Percentiles rank a stretch among this genome's conserved stretches.
Conservation (phyloP, 2,329 filamentous ascomycete species). For the Zasmidium citrigriseum region DNA sequence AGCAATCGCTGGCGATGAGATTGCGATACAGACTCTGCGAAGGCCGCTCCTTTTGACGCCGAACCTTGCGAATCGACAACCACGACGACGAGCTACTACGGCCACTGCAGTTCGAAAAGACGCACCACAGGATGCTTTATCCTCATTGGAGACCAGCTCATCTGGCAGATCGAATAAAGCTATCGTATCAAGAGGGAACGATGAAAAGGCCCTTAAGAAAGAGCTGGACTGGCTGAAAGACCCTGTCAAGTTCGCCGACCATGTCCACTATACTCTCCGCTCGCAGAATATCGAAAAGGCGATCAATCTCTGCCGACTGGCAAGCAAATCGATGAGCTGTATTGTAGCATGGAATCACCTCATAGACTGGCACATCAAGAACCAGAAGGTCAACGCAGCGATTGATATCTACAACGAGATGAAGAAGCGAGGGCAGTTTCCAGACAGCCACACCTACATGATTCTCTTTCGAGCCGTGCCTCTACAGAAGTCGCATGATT, state of each 20-base stretch:
- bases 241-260: constrained; percentile 69
- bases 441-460: constrained; percentile 81
- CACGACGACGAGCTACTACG: constrained; percentile 14
- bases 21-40: constrained; percentile 12
- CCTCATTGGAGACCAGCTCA: constrained; percentile 24
- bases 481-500: neutral
- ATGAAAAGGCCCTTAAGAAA: constrained; percentile 44
- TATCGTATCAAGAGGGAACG: constrained; percentile 4
- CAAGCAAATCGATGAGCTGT: constrained; percentile 65
- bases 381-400: constrained; percentile 62
- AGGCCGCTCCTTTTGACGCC: constrained; percentile 28
- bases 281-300: constrained; percentile 67
- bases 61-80: constrained; percentile 8
- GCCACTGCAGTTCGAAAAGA: neutral
- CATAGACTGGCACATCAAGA: constrained; percentile 68
- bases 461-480: constrained; percentile 77
- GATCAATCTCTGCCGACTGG: constrained; percentile 65
- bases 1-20: constrained; percentile 38
- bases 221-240: constrained; percentile 68
- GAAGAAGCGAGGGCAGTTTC: constrained; percentile 86
- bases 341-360: constrained; percentile 86
- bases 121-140: constrained; percentile 21
- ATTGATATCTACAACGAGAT: constrained; percentile 95
- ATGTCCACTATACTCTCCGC: constrained; percentile 62
- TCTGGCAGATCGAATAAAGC: neutral